Evolutionary conservation across 2,329 filamentous ascomycete genomes (phyloP).

Genomic region (Knufia fluminis): DNA sequence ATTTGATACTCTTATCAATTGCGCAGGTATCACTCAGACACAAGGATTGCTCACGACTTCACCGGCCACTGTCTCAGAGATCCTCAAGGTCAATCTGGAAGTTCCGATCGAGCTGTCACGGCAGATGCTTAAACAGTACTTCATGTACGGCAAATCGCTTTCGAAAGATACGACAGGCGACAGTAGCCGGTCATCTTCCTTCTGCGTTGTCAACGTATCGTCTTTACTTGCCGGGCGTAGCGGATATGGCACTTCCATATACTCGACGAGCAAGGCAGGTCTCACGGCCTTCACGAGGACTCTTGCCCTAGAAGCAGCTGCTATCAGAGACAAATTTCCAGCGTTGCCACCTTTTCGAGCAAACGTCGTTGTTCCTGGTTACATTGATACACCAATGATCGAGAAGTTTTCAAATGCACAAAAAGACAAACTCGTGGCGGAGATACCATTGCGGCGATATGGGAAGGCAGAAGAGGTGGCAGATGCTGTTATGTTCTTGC

Average conservation of each 20-base stretch:
- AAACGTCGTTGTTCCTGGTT: slow-evolving; percentile 75
- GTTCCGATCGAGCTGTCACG: slow-evolving; percentile 34
- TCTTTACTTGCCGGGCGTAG: slow-evolving; percentile 64
- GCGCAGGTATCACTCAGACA: slow-evolving; percentile 63
- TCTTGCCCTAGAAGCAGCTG: slow-evolving; percentile 28
- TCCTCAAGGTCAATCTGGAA: slow-evolving; percentile 62
- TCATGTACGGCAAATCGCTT: not conserved
- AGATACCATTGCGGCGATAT: slow-evolving; percentile 59
- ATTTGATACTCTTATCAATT: slow-evolving; percentile 62
- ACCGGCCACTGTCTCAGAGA: slow-evolving; percentile 42
- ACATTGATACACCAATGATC: slow-evolving; percentile 75
- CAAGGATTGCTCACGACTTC: slow-evolving; percentile 52
- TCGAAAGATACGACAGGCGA: not conserved
- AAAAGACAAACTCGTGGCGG: slow-evolving; percentile 20
- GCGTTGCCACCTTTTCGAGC: slow-evolving; percentile 51
- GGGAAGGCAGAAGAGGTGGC: slow-evolving; percentile 64
- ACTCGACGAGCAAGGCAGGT: slow-evolving; percentile 73
- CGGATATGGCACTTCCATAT: slow-evolving; percentile 61
- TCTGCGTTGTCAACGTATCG: slow-evolving; percentile 71
- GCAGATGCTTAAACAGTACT: slow-evolving; percentile 26
- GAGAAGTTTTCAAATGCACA: slow-evolving; percentile 42
- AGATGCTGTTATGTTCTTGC: slow-evolving; percentile 71
- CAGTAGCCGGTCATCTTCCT: slow-evolving; percentile 29
- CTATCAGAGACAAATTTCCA: slow-evolving; percentile 12
- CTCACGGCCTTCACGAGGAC: slow-evolving; percentile 51